phyloP scores from a whole-genome alignment of 345 rosid species.

The Cardiospermum halicacabum region DNA sequence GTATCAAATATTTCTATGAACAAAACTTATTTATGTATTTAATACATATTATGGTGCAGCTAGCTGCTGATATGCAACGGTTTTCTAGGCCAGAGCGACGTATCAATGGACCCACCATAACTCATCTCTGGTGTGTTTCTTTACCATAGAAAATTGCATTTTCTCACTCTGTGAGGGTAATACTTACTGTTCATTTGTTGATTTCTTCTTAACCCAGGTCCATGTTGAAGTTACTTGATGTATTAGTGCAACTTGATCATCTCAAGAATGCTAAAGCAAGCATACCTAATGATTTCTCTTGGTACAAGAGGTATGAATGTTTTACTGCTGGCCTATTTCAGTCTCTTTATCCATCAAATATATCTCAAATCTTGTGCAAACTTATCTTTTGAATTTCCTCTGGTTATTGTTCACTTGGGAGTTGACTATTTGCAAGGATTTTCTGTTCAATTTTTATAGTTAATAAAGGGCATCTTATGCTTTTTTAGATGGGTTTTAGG shows the following conservation, averaged over 20 bases:
- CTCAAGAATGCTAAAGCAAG: constrained; percentile 99
- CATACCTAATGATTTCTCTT: constrained; percentile 98
- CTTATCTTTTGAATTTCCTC: neutral
- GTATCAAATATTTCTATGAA: neutral
- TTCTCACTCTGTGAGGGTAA: neutral
- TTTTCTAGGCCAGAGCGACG: constrained; percentile 97
- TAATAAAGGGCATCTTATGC: neutral
- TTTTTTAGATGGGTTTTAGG: too few species aligned
- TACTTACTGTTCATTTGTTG: constrained; percentile 10
- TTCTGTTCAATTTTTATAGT: neutral
- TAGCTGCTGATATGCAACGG: constrained; percentile 99
- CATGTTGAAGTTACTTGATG: constrained; percentile 92
- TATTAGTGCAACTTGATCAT: constrained; percentile 97
- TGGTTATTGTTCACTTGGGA: neutral
- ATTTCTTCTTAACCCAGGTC: constrained; percentile 52
- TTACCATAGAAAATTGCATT: neutral
- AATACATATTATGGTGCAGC: constrained; percentile 58
- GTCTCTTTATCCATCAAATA: neutral
- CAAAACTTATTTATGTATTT: too few species aligned
- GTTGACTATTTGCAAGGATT: neutral
- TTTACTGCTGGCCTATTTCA: constrained; percentile 1
- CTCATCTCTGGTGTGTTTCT: constrained; percentile 74
- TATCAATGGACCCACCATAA: constrained; percentile 93
- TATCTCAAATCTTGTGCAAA: neutral
- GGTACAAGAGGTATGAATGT: constrained; percentile 84